These are phyloP conservation scores for Solanum dulcamara DNA, from an alignment of 257 asterid genomes.

Conservation along the genomic window DNA sequence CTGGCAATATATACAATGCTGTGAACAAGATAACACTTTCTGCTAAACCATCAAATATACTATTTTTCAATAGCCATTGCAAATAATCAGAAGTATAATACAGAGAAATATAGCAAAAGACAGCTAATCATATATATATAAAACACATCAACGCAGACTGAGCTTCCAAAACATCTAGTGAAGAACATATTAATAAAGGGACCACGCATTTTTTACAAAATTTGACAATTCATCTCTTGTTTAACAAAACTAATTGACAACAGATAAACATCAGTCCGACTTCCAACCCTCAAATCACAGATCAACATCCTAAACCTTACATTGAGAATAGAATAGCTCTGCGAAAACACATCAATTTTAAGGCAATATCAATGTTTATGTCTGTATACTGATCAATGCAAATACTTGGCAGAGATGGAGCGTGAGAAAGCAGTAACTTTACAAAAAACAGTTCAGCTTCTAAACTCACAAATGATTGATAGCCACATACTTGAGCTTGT, in stretches of 20 bases:
- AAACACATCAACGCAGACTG: background rate
- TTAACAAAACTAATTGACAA: background rate
- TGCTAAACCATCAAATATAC: too few relatives aligned
- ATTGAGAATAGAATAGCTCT: background rate
- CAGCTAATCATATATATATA: background rate
- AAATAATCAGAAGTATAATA: too few relatives aligned
- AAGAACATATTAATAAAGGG: background rate
- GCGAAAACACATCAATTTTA: background rate
- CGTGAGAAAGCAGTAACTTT: background rate
- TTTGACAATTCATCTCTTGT: background rate
- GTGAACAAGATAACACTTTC: too few relatives aligned
- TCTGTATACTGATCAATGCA: background rate
- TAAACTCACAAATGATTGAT: background rate
- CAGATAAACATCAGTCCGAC: background rate
- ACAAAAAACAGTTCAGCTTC: background rate
- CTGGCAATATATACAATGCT: too few relatives aligned
- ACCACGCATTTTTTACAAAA: background rate
- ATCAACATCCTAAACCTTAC: too few relatives aligned
- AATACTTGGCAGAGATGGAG: background rate
- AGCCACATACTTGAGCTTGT: background rate
- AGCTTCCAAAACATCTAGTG: background rate
- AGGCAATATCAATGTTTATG: background rate
- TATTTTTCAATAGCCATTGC: background rate
- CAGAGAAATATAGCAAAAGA: background rate
- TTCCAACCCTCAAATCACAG: too few relatives aligned